Conservation (phyloP, 2,329 filamentous ascomycete species). For the Teratosphaeria gauchensis region DNA sequence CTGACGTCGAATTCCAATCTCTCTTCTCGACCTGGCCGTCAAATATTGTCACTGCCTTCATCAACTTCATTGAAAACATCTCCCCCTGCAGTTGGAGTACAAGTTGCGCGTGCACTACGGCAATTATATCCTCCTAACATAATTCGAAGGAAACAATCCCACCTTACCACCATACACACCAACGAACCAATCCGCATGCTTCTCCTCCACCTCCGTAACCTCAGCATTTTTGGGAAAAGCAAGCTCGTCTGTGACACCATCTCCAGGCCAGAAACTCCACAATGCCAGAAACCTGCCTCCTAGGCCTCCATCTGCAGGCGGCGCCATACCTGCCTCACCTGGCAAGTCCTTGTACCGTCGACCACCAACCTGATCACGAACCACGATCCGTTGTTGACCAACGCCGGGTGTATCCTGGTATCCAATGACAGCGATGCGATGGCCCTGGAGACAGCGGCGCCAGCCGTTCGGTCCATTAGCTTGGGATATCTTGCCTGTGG, state of each 20-base stretch:
- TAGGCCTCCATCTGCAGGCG: constrained; percentile 64
- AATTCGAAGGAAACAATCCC: constrained; percentile 72
- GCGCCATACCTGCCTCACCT: constrained; percentile 31
- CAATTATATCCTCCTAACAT: constrained; percentile 43
- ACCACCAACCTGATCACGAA: constrained; percentile 70
- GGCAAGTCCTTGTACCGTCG: constrained; percentile 48
- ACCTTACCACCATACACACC: constrained; percentile 73
- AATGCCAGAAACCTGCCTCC: constrained; percentile 55
- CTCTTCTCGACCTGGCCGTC: too few relatives aligned
- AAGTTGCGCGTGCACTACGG: neutral
- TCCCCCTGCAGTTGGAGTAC: neutral
- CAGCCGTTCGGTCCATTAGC: constrained; percentile 75
- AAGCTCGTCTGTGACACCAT: constrained; percentile 61
- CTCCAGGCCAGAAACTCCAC: constrained; percentile 70
- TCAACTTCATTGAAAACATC: too few relatives aligned
- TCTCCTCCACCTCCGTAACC: constrained; percentile 69
- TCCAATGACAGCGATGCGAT: constrained; percentile 73
- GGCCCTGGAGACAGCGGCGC: constrained; percentile 69
- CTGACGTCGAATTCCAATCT: too few relatives aligned
- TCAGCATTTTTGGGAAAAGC: constrained; percentile 76
- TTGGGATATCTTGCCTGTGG: constrained; percentile 53
- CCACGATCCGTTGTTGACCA: constrained; percentile 57
- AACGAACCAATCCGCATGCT: constrained; percentile 86
- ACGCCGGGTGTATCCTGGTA: constrained; percentile 56
- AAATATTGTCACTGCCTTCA: neutral